These are phyloP conservation scores for Nitzschia sp. DNA, from an alignment of 108 stramenopile species.

Conservation along the genomic window DNA sequence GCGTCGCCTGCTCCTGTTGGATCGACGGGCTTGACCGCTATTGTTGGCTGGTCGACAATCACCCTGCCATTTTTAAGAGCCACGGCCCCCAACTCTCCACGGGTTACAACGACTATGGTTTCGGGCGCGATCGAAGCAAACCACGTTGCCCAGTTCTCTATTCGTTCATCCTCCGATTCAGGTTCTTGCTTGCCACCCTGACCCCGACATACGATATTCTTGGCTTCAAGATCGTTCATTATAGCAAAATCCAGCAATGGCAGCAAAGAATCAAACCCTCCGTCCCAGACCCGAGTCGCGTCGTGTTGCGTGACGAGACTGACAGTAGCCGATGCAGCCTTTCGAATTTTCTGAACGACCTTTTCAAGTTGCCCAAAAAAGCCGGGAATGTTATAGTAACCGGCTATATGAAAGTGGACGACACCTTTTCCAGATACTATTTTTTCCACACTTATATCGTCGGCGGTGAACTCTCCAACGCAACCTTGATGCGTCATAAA, in stretches of 20 bases:
- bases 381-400: slow-evolving; percentile 69
- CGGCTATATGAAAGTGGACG: slow-evolving; percentile 68
- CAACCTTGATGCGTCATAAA: slow-evolving; percentile 82
- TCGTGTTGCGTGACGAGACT: slow-evolving; percentile 78
- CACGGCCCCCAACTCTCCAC: slow-evolving; percentile 60
- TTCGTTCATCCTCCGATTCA: slow-evolving; percentile 21
- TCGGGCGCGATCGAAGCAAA: slow-evolving; percentile 34
- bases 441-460: slow-evolving; percentile 38
- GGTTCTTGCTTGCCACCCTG: neutral
- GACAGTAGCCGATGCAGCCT: slow-evolving; percentile 33
- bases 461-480: slow-evolving; percentile 58
- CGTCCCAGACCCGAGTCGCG: slow-evolving; percentile 74
- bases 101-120: slow-evolving; percentile 63
- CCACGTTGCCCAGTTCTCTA: slow-evolving; percentile 46
- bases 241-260: slow-evolving; percentile 70
- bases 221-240: slow-evolving; percentile 73
- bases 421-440: slow-evolving; percentile 17
- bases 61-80: slow-evolving; percentile 47
- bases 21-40: slow-evolving; percentile 44
- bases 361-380: slow-evolving; percentile 60
- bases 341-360: slow-evolving; percentile 37
- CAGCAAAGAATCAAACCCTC: slow-evolving; percentile 56
- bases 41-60: slow-evolving; percentile 35
- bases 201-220: slow-evolving; percentile 32
- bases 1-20: slow-evolving; percentile 87